Evolutionary conservation across 1,139 yeast species (phyloP).

Genomic region (Suhomyces panamericanus): DNA sequence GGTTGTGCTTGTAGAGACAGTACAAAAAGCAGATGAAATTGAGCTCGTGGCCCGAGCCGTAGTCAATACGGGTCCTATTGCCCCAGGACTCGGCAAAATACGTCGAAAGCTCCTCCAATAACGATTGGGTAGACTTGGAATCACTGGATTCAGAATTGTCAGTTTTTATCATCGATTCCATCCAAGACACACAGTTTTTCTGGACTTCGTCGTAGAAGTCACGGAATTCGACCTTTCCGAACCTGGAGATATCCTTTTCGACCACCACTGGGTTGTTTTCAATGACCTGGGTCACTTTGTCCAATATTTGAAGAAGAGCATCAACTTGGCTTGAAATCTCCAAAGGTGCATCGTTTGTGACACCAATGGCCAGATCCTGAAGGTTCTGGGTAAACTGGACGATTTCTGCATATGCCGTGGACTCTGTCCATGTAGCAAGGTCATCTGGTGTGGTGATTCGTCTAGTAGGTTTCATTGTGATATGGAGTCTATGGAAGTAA

Average conservation of each 20-base stretch:
- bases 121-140: not conserved
- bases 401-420: conserved; percentile 52
- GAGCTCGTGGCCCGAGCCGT: conserved; percentile 96
- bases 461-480: conserved; percentile 39
- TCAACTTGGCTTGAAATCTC: conserved; percentile 27
- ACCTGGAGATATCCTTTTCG: conserved; percentile 71
- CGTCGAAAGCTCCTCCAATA: conserved; percentile 40
- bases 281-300: conserved; percentile 45
- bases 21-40: conserved; percentile 74
- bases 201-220: conserved; percentile 76
- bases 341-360: conserved; percentile 47
- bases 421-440: conserved; percentile 58
- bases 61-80: conserved; percentile 80
- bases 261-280: conserved; percentile 63
- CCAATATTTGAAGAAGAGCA: conserved; percentile 42
- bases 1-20: conserved; percentile 48
- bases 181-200: conserved; percentile 26
- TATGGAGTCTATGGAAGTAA: not conserved
- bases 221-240: conserved; percentile 87
- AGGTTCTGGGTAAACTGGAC: conserved; percentile 56
- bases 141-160: not conserved
- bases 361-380: conserved; percentile 70
- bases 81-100: conserved; percentile 83
- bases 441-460: conserved; percentile 64
- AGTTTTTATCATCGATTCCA: conserved; percentile 8